Evolutionary conservation across 257 asterid genomes (phyloP), one percentile per base, ranked within the genome.

Genomic region (Rhazya stricta): DNA sequence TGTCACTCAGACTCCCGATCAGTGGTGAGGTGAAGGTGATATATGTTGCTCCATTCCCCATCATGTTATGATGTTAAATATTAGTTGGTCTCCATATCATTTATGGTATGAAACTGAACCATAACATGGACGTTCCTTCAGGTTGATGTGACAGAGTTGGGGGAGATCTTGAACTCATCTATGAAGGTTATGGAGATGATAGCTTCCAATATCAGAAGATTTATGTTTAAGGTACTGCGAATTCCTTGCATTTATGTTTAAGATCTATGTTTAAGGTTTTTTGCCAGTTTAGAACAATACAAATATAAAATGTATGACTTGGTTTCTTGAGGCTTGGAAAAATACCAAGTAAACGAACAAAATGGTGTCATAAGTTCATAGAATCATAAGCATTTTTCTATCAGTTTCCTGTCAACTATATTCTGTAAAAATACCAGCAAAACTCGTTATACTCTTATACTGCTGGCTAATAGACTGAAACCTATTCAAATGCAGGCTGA

Each of bases 1-100:
- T 91, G 77, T 89, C 93, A 13, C 83, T 84, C 51, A 84, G 93
- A 83, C 84, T 91, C 78, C 97, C 98, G 50, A 72, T 89, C 69
- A 73, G 87, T 56, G 80, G 87, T 27, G 91, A 86, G 42, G 91
- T 91, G 60, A 81, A 83, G 86, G 94, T 87, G 67, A 76, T 82
- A 74, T 78, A 23, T 73, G 63, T 30, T 71, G 61, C 58, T 63
- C 5, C 16, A 7, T 30, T 53, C 12, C 50, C 10, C 50, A 36
- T 36, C 46, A 34, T 8, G 5, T 60, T 25, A 74, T 74, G 12
- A 71, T 69, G 6, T 7, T 36, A 29, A 16, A 6, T 13, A 42
- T 48, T 15, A 25, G 11, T 57, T 11, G 30, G 37, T 34, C 58
- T 10, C 8, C 34, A 12, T 46, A 46, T 46, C 61, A 69, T 46